phyloP scores from a whole-genome alignment of 306 rosid species.

The Inga oerstediana region DNA sequence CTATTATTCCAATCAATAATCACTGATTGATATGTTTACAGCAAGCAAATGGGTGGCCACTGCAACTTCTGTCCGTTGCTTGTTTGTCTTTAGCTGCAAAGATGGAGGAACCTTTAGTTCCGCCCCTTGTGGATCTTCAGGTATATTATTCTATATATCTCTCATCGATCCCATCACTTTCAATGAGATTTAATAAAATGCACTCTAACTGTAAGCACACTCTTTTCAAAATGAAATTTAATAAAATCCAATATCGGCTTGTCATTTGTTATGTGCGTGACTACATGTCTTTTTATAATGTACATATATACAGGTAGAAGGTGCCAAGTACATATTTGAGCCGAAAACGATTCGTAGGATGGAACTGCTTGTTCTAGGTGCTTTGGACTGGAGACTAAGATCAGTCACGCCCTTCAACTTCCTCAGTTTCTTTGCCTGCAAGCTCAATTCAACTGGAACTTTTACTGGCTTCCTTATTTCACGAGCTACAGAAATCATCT shows the following conservation, averaged over 20 bases:
- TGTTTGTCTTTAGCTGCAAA: constrained; percentile 97
- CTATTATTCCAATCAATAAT: neutral
- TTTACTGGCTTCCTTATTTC: constrained; percentile 60
- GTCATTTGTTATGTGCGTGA: neutral
- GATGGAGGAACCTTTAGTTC: constrained; percentile 96
- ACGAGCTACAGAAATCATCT: constrained; percentile 74
- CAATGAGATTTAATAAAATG: neutral
- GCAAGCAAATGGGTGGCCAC: constrained; percentile 79
- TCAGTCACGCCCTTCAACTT: constrained; percentile 83
- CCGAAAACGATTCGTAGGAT: constrained; percentile 70
- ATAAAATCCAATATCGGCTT: neutral
- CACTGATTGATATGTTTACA: constrained; percentile 37
- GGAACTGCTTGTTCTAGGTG: constrained; percentile 84
- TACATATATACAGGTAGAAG: constrained; percentile 59
- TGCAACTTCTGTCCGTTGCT: constrained; percentile 80
- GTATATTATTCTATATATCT: constrained; percentile 35
- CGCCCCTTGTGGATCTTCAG: constrained; percentile 83
- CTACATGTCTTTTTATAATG: neutral
- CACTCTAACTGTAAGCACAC: neutral
- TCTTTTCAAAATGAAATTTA: neutral
- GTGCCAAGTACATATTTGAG: constrained; percentile 71
- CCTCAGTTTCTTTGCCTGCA: constrained; percentile 70
- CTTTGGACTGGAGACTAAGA: constrained; percentile 86
- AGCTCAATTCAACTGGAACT: constrained; percentile 60
- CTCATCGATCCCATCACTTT: neutral